These are phyloP conservation scores for Calonectria crousiana DNA, from an alignment of 2,329 filamentous ascomycete genomes.

Conservation along the genomic window DNA sequence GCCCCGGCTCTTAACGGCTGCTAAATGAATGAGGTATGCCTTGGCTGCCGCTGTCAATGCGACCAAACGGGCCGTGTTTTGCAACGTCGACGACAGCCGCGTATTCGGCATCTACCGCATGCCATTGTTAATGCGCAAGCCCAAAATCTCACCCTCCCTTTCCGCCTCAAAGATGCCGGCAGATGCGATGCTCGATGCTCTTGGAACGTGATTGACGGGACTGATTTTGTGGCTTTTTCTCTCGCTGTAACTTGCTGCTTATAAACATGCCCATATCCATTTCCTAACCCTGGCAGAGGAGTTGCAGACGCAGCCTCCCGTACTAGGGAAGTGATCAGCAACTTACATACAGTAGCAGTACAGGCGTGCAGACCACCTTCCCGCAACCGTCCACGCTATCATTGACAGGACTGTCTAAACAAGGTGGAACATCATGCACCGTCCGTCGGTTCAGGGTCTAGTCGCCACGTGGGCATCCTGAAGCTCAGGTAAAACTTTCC, in stretches of 20 bases:
- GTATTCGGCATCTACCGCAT: slow-evolving; percentile 1
- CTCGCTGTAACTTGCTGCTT: background rate
- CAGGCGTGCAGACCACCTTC: slow-evolving; percentile 3
- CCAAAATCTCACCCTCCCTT: slow-evolving; percentile 3
- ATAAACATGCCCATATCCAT: background rate
- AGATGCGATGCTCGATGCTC: background rate
- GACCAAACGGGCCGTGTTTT: background rate
- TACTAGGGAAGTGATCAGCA: slow-evolving; percentile 1
- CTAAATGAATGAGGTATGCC: background rate
- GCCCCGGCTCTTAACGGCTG: background rate
- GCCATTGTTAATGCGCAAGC: background rate
- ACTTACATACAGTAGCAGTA: background rate
- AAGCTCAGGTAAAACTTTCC: background rate
- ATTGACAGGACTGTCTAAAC: background rate
- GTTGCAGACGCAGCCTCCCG: background rate
- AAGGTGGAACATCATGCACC: background rate
- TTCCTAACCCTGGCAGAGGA: background rate
- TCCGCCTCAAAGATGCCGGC: background rate
- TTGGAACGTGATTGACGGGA: background rate
- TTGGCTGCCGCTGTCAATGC: background rate
- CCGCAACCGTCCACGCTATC: background rate
- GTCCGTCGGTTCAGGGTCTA: background rate
- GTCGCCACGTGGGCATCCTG: slow-evolving; percentile 6
- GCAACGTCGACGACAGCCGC: background rate
- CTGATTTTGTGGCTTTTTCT: background rate